Percentiles rank a stretch among this genome's conserved stretches.
phyloP scores from a whole-genome alignment of 2,329 filamentous ascomycete genomes.

The Stagonosporopsis chrysanthemi region DNA sequence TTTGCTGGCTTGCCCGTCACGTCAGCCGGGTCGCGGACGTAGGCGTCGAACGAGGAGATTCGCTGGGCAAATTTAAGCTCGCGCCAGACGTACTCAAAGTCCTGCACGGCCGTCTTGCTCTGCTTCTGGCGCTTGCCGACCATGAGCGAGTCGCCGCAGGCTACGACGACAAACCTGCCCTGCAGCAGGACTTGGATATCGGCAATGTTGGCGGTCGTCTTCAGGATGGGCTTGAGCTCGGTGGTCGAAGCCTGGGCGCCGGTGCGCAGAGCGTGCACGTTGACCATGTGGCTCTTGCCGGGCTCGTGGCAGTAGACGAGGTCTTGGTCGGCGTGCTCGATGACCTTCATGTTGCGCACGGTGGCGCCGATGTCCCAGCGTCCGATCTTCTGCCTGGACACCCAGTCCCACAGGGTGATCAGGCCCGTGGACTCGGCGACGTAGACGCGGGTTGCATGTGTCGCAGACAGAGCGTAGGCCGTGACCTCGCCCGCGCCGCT shows the following conservation, averaged over 20 bases:
- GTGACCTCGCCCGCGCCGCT: slow-evolving; percentile 54
- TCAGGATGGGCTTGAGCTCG: slow-evolving; percentile 46
- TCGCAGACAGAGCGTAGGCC: slow-evolving; percentile 60
- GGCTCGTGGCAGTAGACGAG: slow-evolving; percentile 51
- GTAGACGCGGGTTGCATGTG: slow-evolving; percentile 61
- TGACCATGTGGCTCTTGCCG: slow-evolving; percentile 51
- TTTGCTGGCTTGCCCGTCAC: slow-evolving; percentile 38
- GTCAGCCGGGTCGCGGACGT: slow-evolving; percentile 63
- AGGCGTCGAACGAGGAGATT: slow-evolving; percentile 55
- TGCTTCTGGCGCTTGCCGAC: slow-evolving; percentile 62
- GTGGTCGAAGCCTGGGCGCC: slow-evolving; percentile 37
- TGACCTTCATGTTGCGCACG: slow-evolving; percentile 45
- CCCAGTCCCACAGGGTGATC: slow-evolving; percentile 67
- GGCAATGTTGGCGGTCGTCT: slow-evolving; percentile 47
- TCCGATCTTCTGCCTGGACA: slow-evolving; percentile 52
- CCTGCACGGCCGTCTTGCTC: slow-evolving; percentile 46
- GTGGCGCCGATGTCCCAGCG: slow-evolving; percentile 54
- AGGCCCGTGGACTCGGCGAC: slow-evolving; percentile 60
- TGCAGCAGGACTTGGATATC: slow-evolving; percentile 57
- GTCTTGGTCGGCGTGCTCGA: slow-evolving; percentile 42
- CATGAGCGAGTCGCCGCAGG: slow-evolving; percentile 63
- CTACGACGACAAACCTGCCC: slow-evolving; percentile 66
- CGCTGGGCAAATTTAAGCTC: slow-evolving; percentile 66
- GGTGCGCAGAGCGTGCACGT: slow-evolving; percentile 44
- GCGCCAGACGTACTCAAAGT: slow-evolving; percentile 60